Base-by-base conservation (phyloP, 352 stramenopile species). In the Globisporangium recalcitrans region DNA sequence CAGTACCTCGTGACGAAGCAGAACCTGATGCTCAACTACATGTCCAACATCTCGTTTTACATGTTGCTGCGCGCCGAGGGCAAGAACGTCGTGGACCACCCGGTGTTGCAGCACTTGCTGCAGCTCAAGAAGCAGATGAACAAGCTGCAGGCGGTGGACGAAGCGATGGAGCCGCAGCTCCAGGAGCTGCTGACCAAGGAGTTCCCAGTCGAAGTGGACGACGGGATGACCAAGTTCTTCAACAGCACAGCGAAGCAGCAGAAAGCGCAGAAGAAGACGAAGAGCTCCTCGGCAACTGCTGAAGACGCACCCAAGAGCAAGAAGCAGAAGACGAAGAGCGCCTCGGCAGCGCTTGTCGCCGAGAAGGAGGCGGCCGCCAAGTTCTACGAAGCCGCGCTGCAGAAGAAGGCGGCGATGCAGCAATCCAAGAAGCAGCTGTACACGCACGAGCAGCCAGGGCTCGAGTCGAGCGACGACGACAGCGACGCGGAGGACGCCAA, bases 21-120 rank as follows among this genome's bases (percentile, higher is more conserved):
- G 71, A 91, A 91, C 40, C 60, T 95, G 54, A 69, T 93, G 63
- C 78, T 95, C 13, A 92, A 92, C 68, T 95, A 95, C 72, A 73
- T 82, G 26, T 69, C 78, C 40, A 95, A 93, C 70, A 95, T 93
- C 54, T 90, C 81, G 49, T 93, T 95, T 62, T 95, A 95, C 68
- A 61, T 95, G 68, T 65, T 93, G 44, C 64, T 91, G 60, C 82
- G 82, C 48, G 79, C 85, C 0, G 80, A 95, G 65, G 85, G 85
- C 44, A 95, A 95, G 67, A 84, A 71, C 56, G 80, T 95, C 19
- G 71, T 69, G 29, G 75, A 95, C 63, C 85, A 95, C 51, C 85
- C 83, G 2, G 85, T 95, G 36, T 59, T 95, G 38, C 71, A 80
- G 69, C 85, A 95, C 32, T 70, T 95, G 60, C 70, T 95, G 48